A percentile compares a stretch with the other conserved stretches of the same genome.
Evolutionary conservation across 306 rosid species (phyloP).

Genomic region (Citrullus colocynthis): DNA sequence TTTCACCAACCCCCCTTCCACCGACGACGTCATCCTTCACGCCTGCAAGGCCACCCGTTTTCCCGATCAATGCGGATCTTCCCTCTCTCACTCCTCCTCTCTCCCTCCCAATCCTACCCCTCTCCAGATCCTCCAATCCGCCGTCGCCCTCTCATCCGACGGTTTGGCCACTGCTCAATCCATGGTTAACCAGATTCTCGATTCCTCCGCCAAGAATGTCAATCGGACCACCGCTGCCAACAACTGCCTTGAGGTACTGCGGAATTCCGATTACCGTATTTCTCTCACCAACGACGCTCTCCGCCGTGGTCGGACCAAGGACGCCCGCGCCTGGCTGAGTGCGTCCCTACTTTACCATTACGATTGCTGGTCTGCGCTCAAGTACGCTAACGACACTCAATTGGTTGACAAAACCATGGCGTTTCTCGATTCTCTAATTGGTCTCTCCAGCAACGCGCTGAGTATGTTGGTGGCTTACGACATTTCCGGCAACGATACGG

Average conservation of each 20-base stretch:
- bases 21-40: constrained; percentile 14
- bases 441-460: constrained; percentile 59
- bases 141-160: constrained; percentile 27
- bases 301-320: constrained; percentile 25
- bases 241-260: constrained; percentile 42
- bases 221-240: constrained; percentile 57
- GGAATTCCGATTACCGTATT: constrained; percentile 39
- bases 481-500: constrained; percentile 29
- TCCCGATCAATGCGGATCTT: constrained; percentile 34
- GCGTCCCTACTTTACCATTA: constrained; percentile 55
- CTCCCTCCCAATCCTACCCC: constrained; percentile 29
- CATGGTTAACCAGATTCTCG: constrained; percentile 36
- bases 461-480: constrained; percentile 48
- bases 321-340: constrained; percentile 63
- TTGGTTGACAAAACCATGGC: constrained; percentile 48
- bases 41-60: constrained; percentile 82
- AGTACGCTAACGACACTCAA: constrained; percentile 67
- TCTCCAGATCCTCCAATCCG: constrained; percentile 31
- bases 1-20: background rate
- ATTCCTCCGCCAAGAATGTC: constrained; percentile 17
- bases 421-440: constrained; percentile 24
- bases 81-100: constrained; percentile 16
- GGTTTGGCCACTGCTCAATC: constrained; percentile 42
- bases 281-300: constrained; percentile 32
- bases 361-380: constrained; percentile 70